Conservation (phyloP, 2,329 filamentous ascomycete species). For the Lasiodiplodia citricola region DNA sequence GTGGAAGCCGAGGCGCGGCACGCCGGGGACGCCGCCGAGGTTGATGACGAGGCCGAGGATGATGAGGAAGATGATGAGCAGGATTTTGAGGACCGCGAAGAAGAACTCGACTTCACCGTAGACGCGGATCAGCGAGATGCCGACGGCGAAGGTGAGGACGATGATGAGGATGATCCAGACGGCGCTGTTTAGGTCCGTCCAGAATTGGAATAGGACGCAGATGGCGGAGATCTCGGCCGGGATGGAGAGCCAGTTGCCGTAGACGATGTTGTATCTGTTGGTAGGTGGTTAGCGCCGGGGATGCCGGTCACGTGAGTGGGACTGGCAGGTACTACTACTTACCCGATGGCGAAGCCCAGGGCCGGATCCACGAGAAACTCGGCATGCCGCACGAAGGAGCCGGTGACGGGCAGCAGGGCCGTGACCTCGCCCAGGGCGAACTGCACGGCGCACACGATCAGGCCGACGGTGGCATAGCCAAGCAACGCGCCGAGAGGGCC, state of each 20-base stretch:
- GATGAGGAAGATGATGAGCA: constrained; percentile 54
- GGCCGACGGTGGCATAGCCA: constrained; percentile 57
- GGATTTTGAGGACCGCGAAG: constrained; percentile 53
- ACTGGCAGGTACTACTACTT: neutral
- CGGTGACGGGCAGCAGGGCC: constrained; percentile 58
- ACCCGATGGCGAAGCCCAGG: constrained; percentile 43
- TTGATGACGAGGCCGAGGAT: constrained; percentile 54
- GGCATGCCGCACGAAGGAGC: constrained; percentile 57
- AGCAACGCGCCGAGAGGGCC: constrained; percentile 60
- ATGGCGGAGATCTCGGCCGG: constrained; percentile 40
- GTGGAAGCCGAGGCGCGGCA: constrained; percentile 51
- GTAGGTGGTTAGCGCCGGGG: neutral
- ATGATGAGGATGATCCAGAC: constrained; percentile 43
- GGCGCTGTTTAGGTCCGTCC: constrained; percentile 40
- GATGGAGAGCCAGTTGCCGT: constrained; percentile 38
- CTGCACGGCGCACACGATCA: constrained; percentile 57
- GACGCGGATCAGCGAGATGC: constrained; percentile 35
- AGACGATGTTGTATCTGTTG: constrained; percentile 31
- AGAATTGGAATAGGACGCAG: constrained; percentile 38
- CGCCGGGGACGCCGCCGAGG: constrained; percentile 51
- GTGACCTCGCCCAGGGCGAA: constrained; percentile 59
- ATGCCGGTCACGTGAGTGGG: neutral
- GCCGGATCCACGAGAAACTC: constrained; percentile 58
- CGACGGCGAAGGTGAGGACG: constrained; percentile 39
- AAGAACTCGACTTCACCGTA: constrained; percentile 55